A percentile compares a stretch with the other conserved stretches of the same genome.
Evolutionary conservation across 768 basidiomycete genomes (phyloP).

Genomic region (Lentinula raphanica): DNA sequence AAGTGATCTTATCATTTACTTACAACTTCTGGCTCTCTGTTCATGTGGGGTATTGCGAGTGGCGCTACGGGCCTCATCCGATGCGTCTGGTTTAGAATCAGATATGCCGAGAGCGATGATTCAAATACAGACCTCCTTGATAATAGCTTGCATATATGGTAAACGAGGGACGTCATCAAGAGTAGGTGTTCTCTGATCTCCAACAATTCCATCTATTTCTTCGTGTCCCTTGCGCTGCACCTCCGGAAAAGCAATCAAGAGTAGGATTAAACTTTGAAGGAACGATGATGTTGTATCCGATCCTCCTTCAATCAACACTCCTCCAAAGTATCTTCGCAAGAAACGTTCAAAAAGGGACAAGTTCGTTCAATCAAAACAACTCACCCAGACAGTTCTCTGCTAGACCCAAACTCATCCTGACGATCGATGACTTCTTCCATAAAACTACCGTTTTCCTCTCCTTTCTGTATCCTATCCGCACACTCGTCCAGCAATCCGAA

Average conservation of each 20-base stretch:
- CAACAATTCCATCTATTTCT: constrained; percentile 25
- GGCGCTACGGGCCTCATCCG: constrained; percentile 9
- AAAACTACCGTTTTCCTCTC: constrained; percentile 23
- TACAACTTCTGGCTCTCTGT: background rate
- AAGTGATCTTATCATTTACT: background rate
- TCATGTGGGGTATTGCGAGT: background rate
- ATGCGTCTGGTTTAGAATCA: constrained; percentile 3
- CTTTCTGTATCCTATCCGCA: constrained; percentile 19
- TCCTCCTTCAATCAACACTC: constrained; percentile 25
- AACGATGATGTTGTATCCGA: constrained; percentile 24
- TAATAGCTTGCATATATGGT: constrained; percentile 20
- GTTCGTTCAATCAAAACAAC: constrained; percentile 3
- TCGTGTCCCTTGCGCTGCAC: constrained; percentile 21
- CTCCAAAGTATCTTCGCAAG: constrained; percentile 23
- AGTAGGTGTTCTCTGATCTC: constrained; percentile 16
- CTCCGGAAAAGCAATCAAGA: constrained; percentile 18
- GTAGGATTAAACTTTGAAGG: constrained; percentile 18
- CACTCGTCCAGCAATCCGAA: constrained; percentile 21
- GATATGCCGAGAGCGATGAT: no score
- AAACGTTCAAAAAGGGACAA: background rate
- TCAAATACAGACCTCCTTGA: constrained; percentile 16
- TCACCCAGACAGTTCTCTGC: constrained; percentile 20
- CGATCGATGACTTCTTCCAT: constrained; percentile 26
- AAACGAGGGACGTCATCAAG: constrained; percentile 14
- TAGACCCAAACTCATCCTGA: constrained; percentile 18